These are phyloP conservation scores for Acrodontium crateriforme DNA, from an alignment of 2,329 filamentous ascomycete species.

Conservation along the genomic window DNA sequence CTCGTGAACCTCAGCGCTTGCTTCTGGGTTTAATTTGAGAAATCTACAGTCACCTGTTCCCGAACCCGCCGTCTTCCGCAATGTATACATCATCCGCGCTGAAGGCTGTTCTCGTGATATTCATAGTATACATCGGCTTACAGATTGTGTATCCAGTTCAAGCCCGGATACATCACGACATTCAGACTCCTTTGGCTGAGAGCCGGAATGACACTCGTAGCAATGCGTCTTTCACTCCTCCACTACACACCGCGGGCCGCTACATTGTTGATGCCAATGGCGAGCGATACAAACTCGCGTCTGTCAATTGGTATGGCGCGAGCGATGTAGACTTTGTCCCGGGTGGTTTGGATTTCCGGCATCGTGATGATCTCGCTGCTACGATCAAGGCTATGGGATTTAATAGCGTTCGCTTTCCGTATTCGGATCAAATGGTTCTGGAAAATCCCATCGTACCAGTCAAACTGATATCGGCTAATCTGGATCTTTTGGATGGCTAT, in stretches of 20 bases:
- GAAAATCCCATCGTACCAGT: constrained; percentile 42
- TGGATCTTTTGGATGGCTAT: constrained; percentile 36
- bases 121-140: constrained; percentile 14
- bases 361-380: constrained; percentile 46
- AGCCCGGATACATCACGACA: constrained; percentile 6
- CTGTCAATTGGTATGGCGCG: constrained; percentile 59
- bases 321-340: constrained; percentile 53
- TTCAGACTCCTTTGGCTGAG: constrained; percentile 3
- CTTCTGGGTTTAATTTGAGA: no score
- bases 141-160: constrained; percentile 11
- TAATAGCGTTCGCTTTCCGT: constrained; percentile 56
- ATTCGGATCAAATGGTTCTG: constrained; percentile 54
- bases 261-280: constrained; percentile 45
- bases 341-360: constrained; percentile 48
- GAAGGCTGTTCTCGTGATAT: constrained; percentile 2
- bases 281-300: constrained; percentile 47
- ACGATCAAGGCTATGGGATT: constrained; percentile 50
- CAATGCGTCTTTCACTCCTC: constrained; percentile 34
- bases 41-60: no score
- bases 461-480: constrained; percentile 42
- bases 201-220: constrained; percentile 5
- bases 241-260: constrained; percentile 45
- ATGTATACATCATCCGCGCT: no score
- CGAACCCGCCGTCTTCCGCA: no score
- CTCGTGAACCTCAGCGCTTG: no score